Percentiles rank a stretch among this genome's conserved stretches.
phyloP scores from a whole-genome alignment of 2,329 filamentous ascomycete species.

The Mollisiaceae sp. region DNA sequence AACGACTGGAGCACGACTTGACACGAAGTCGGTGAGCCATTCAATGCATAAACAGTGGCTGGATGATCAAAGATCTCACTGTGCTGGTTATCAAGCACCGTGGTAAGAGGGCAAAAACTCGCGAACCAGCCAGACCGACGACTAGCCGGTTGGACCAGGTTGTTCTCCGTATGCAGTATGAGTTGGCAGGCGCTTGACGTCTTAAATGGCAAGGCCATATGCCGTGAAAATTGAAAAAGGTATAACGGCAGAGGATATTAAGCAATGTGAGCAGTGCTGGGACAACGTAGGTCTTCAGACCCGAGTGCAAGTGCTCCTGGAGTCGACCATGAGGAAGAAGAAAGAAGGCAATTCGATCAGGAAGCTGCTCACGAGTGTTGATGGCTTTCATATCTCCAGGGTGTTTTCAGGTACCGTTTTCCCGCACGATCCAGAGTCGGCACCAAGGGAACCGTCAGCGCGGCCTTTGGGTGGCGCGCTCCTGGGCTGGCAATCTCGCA shows the following conservation, averaged over 20 bases:
- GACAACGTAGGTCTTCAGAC: slow-evolving; percentile 20
- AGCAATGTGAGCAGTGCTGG: slow-evolving; percentile 34
- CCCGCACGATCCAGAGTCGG: slow-evolving; percentile 6
- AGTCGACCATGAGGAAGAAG: background rate
- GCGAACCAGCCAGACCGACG: slow-evolving; percentile 39
- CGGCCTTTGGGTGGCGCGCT: background rate
- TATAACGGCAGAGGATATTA: slow-evolving; percentile 42
- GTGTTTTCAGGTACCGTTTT: slow-evolving; percentile 7
- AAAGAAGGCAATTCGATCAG: background rate
- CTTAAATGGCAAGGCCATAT: slow-evolving; percentile 56
- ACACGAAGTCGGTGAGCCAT: slow-evolving; percentile 46
- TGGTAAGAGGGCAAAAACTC: slow-evolving; percentile 34
- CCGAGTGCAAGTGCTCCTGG: background rate
- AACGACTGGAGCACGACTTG: slow-evolving; percentile 45
- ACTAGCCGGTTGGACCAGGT: slow-evolving; percentile 42
- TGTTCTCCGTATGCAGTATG: slow-evolving; percentile 72
- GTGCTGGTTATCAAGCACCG: slow-evolving; percentile 22
- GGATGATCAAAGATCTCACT: slow-evolving; percentile 34
- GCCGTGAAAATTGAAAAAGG: slow-evolving; percentile 48
- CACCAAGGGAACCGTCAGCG: background rate
- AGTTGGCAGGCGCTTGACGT: slow-evolving; percentile 72
- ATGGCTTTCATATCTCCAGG: slow-evolving; percentile 2
- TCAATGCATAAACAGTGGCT: slow-evolving; percentile 44
- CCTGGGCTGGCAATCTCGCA: slow-evolving; percentile 16
- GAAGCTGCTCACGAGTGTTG: background rate